Evolutionary conservation across 1,284 basidiomycete species (phyloP).

Genomic region (Acaromyces ingoldii): DNA sequence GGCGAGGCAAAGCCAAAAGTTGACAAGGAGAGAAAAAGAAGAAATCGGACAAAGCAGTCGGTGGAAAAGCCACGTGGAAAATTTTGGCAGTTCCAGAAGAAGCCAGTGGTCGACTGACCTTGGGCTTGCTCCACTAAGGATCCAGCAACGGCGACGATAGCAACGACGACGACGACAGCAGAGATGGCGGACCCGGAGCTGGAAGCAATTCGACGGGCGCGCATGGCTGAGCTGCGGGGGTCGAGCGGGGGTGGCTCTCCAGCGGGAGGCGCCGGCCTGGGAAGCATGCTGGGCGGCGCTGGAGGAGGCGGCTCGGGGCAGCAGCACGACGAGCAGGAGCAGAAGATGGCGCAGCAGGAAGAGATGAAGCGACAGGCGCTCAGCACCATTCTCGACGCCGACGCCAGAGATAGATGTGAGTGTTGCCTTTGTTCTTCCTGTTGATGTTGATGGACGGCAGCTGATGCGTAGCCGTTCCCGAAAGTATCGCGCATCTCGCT

Average conservation of each 20-base stretch:
- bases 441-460: background rate
- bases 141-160: background rate
- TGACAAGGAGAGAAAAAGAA: background rate
- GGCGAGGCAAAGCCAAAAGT: background rate
- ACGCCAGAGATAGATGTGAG: constrained; percentile 85
- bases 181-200: constrained; percentile 51
- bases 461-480: background rate
- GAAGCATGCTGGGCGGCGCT: constrained; percentile 19
- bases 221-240: constrained; percentile 43
- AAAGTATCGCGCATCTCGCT: constrained; percentile 84
- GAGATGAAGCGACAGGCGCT: constrained; percentile 64
- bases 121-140: background rate
- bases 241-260: constrained; percentile 12
- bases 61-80: background rate
- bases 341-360: constrained; percentile 48
- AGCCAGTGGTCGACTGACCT: background rate
- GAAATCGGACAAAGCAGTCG: background rate
- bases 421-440: constrained; percentile 19
- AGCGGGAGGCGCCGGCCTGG: constrained; percentile 1
- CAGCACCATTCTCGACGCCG: constrained; percentile 77
- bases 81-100: background rate
- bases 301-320: constrained; percentile 52
- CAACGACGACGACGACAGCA: background rate
- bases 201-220: constrained; percentile 48
- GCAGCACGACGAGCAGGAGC: constrained; percentile 43